Conservation (phyloP, 2,329 filamentous ascomycete species). For the Lomentospora prolificans region DNA sequence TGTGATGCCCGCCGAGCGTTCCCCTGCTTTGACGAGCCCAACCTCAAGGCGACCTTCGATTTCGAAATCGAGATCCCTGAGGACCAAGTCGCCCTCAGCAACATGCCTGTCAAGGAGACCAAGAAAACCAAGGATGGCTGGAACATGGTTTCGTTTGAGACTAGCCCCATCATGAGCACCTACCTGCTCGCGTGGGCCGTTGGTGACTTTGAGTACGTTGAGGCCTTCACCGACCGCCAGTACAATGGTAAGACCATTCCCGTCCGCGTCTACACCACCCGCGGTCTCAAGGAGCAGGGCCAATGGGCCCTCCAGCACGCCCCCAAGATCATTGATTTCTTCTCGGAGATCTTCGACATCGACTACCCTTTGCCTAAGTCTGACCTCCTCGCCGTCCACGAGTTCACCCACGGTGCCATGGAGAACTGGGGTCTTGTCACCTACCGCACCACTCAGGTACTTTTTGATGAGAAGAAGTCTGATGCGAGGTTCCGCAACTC, state of each 20-base stretch:
- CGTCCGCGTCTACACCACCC: constrained; percentile 91
- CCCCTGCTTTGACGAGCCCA: constrained; percentile 97
- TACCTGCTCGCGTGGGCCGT: constrained; percentile 89
- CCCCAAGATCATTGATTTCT: constrained; percentile 89
- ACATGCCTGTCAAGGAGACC: constrained; percentile 80
- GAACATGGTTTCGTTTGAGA: constrained; percentile 70
- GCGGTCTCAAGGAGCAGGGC: constrained; percentile 87
- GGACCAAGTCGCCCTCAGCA: constrained; percentile 81
- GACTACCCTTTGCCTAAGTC: constrained; percentile 91
- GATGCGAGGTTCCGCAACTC: constrained; percentile 87
- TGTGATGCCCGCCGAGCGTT: constrained; percentile 92
- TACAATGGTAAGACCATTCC: constrained; percentile 89
- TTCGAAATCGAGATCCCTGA: constrained; percentile 85
- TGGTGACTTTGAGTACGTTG: constrained; percentile 94
- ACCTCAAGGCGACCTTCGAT: constrained; percentile 92
- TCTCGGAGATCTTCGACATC: constrained; percentile 87
- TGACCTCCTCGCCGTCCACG: constrained; percentile 82
- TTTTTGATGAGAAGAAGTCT: constrained; percentile 91
- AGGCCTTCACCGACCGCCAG: constrained; percentile 77
- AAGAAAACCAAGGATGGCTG: constrained; percentile 51
- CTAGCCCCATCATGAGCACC: constrained; percentile 83
- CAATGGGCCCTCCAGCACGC: constrained; percentile 84
- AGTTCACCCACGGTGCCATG: constrained; percentile 83
- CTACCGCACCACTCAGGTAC: constrained; percentile 85
- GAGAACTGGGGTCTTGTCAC: constrained; percentile 97